Evolutionary conservation across 108 stramenopile genomes (phyloP).

Genomic region (Epipyxis sp.): DNA sequence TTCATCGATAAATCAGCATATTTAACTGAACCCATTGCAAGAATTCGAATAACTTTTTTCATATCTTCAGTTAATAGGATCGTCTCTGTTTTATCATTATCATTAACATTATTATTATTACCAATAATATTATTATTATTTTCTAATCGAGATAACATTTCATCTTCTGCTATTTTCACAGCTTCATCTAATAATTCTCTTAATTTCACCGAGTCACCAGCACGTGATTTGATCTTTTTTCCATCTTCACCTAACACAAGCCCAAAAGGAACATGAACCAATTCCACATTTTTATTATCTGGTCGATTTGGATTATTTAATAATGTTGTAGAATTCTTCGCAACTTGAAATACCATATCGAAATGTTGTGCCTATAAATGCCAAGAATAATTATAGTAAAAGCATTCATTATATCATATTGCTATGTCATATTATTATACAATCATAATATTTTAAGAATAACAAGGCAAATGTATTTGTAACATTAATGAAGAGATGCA

Average conservation of each 20-base stretch:
- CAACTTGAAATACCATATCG: conserved; percentile 85
- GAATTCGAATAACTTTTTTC: conserved; percentile 44
- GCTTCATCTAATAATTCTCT: conserved; percentile 97
- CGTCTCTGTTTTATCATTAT: conserved; percentile 38
- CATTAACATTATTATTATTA: neutral
- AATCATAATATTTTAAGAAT: too few species aligned
- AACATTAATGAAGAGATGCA: conserved; percentile 84
- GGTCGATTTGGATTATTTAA: conserved; percentile 61
- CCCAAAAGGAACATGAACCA: conserved; percentile 73
- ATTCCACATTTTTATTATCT: conserved; percentile 38
- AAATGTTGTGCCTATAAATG: conserved; percentile 95
- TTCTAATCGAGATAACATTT: neutral
- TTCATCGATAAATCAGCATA: conserved; percentile 57
- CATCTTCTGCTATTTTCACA: conserved; percentile 41
- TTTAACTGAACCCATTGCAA: conserved; percentile 55
- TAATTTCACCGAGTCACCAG: conserved; percentile 93
- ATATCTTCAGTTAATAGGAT: conserved; percentile 16
- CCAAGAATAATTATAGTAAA: too few species aligned
- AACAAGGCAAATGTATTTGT: conserved; percentile 91
- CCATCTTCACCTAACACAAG: conserved; percentile 63
- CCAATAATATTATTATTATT: conserved; percentile 18
- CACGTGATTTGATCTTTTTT: conserved; percentile 95
- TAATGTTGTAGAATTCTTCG: conserved; percentile 81
- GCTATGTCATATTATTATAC: too few species aligned
- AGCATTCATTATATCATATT: too few species aligned